These are phyloP conservation scores for Phialocephala subalpina DNA, from an alignment of 2,329 filamentous ascomycete genomes.

Conservation along the genomic window DNA sequence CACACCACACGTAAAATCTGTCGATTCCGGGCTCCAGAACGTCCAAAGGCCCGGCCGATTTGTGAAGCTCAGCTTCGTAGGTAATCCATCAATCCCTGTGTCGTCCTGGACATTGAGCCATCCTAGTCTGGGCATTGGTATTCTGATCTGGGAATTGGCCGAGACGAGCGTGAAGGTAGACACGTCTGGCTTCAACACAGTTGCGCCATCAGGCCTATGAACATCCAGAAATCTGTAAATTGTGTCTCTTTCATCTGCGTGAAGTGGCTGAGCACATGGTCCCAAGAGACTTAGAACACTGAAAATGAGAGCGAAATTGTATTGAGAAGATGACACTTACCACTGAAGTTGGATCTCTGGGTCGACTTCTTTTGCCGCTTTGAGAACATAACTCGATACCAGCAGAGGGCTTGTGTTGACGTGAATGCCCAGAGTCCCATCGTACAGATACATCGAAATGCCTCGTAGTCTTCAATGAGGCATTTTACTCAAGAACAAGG, in stretches of 20 bases:
- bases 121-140: neutral
- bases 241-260: neutral
- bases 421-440: neutral
- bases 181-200: neutral
- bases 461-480: too few relatives aligned
- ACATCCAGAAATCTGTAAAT: neutral
- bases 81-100: neutral
- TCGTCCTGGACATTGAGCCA: conserved; percentile 4
- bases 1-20: neutral
- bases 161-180: neutral
- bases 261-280: neutral
- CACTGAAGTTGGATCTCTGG: neutral
- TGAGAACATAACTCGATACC: neutral
- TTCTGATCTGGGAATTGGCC: neutral
- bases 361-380: neutral
- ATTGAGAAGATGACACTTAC: too few relatives aligned
- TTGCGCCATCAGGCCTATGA: neutral
- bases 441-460: neutral
- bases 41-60: conserved; percentile 1
- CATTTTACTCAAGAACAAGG: too few relatives aligned
- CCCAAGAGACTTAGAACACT: neutral
- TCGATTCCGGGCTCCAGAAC: conserved; percentile 7
- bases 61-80: neutral
- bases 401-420: conserved; percentile 3
- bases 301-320: neutral